phyloP scores from a whole-genome alignment of 768 basidiomycete species.

The Trametes gibbosa region DNA sequence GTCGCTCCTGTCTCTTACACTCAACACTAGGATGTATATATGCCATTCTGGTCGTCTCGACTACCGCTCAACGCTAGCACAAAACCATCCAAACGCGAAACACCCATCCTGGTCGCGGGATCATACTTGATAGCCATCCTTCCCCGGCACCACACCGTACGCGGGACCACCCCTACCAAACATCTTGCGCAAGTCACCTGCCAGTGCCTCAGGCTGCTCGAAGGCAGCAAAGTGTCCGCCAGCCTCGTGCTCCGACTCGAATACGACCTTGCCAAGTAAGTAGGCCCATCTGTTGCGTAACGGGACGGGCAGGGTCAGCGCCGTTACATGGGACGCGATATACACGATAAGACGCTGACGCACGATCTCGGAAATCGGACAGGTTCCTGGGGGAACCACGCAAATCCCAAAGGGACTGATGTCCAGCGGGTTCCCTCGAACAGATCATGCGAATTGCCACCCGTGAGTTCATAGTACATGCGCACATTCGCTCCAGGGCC shows the following conservation, averaged over 20 bases:
- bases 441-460: neutral
- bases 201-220: slow-evolving; percentile 28
- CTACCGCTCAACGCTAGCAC: too few species aligned
- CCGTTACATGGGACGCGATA: neutral
- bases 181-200: slow-evolving; percentile 28
- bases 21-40: too few species aligned
- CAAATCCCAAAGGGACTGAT: slow-evolving; percentile 29
- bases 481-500: slow-evolving; percentile 31
- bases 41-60: too few species aligned
- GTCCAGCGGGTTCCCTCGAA: slow-evolving; percentile 13
- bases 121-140: slow-evolving; percentile 6
- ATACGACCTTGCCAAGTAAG: slow-evolving; percentile 26
- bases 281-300: neutral
- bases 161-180: slow-evolving; percentile 30
- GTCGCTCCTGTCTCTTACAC: too few species aligned
- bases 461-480: slow-evolving; percentile 30
- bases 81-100: too few species aligned
- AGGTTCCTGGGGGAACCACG: slow-evolving; percentile 32
- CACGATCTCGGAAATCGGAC: slow-evolving; percentile 20
- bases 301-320: neutral
- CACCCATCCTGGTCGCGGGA: too few species aligned
- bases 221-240: slow-evolving; percentile 34
- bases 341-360: neutral
- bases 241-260: slow-evolving; percentile 22
- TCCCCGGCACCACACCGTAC: slow-evolving; percentile 20